A percentile compares a stretch with the other conserved stretches of the same genome.
Evolutionary conservation across 345 rosid species (phyloP).

Genomic region (Eucalyptus grandis): DNA sequence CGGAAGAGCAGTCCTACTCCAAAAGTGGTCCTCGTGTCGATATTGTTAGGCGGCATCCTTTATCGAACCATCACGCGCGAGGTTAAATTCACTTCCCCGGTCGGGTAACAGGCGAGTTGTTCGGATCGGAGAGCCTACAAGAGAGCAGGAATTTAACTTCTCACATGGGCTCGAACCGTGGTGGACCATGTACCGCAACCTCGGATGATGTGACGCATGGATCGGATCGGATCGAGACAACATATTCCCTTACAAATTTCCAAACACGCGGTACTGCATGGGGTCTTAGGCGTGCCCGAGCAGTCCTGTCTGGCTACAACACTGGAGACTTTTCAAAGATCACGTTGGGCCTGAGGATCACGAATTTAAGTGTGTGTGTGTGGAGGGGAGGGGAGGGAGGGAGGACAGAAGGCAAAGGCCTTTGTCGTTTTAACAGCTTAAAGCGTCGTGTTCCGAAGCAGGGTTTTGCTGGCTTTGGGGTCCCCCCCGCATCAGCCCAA

Average conservation of each 20-base stretch:
- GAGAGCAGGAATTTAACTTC: background rate
- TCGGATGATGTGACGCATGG: background rate
- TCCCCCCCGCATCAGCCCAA: background rate
- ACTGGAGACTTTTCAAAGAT: background rate
- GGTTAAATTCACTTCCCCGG: background rate
- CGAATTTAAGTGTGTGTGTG: background rate
- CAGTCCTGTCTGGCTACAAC: background rate
- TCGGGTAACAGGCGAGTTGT: background rate
- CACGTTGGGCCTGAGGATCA: background rate
- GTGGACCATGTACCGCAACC: background rate
- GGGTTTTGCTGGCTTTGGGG: background rate
- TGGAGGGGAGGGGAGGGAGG: background rate
- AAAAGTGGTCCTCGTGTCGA: background rate
- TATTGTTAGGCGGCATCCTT: background rate
- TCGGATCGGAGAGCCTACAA: background rate
- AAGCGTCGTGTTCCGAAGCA: background rate
- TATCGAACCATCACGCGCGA: background rate
- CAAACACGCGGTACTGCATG: background rate
- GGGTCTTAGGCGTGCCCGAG: background rate
- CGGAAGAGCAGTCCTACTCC: background rate
- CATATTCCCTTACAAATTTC: background rate
- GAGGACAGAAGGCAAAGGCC: background rate
- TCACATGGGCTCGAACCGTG: background rate
- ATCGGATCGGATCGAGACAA: background rate
- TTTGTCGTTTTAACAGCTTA: background rate